Conservation (phyloP, 78 protist genomes). For the Pelomyxa schiedti region DNA sequence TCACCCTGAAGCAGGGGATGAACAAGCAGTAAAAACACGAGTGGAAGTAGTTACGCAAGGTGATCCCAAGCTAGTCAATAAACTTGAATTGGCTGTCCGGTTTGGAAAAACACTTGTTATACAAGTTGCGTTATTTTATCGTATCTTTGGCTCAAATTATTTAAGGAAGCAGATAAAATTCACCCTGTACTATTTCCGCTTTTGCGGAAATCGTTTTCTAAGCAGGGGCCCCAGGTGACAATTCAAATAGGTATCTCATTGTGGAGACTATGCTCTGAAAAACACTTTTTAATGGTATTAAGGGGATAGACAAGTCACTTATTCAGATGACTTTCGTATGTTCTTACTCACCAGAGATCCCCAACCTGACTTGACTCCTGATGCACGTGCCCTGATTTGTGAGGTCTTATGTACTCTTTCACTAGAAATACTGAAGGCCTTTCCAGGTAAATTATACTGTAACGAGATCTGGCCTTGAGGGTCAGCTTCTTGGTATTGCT, state of each 20-base stretch:
- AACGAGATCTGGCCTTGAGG: constrained; percentile 59
- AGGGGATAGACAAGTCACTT: constrained; percentile 72
- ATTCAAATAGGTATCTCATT: constrained; percentile 77
- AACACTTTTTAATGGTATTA: no score
- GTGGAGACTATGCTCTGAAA: no score
- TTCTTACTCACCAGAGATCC: constrained; percentile 57
- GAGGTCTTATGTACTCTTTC: constrained; percentile 2
- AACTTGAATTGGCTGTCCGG: constrained; percentile 82
- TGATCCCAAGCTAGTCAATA: constrained; percentile 36
- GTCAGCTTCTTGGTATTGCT: constrained; percentile 62
- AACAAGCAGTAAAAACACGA: background rate
- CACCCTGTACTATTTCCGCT: constrained; percentile 61
- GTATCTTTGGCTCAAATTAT: background rate
- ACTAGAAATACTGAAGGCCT: background rate
- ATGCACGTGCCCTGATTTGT: constrained; percentile 28
- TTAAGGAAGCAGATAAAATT: constrained; percentile 48
- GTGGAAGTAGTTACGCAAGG: constrained; percentile 25
- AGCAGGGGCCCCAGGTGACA: constrained; percentile 18
- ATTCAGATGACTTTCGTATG: constrained; percentile 48
- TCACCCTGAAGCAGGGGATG: background rate
- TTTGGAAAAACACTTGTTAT: constrained; percentile 83
- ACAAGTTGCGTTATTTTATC: no score
- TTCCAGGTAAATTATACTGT: constrained; percentile 57
- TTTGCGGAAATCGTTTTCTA: constrained; percentile 33
- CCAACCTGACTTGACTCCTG: constrained; percentile 50